Percentiles rank a stretch among this genome's conserved stretches.
Evolutionary conservation across 495 filamentous ascomycete species (phyloP).

Genomic region (Aspergillus campestris): DNA sequence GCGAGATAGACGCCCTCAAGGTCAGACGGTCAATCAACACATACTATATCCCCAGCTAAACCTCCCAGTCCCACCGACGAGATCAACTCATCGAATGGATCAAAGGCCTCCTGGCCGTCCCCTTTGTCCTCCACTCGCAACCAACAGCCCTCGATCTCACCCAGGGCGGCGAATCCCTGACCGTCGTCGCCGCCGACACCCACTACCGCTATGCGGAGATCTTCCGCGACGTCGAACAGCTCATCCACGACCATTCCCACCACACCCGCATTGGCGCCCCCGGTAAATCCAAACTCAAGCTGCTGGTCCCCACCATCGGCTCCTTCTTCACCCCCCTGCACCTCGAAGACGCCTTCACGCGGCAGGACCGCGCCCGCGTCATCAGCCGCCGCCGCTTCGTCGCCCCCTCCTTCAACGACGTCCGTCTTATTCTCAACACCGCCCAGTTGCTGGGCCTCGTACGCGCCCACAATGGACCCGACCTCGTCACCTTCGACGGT

Average conservation of each 20-base stretch:
- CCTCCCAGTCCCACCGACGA: constrained; percentile 60
- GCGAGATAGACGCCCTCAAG: constrained; percentile 67
- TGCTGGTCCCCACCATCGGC: constrained; percentile 83
- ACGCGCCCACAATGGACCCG: constrained; percentile 41
- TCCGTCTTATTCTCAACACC: constrained; percentile 86
- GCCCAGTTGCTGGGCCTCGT: constrained; percentile 85
- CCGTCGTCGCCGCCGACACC: constrained; percentile 48
- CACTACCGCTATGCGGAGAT: constrained; percentile 90
- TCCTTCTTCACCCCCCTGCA: constrained; percentile 84
- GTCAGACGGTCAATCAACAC: constrained; percentile 18
- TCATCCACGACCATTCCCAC: constrained; percentile 83
- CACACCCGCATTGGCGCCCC: constrained; percentile 54
- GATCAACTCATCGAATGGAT: constrained; percentile 81
- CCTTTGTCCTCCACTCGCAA: constrained; percentile 94
- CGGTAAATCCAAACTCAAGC: constrained; percentile 79
- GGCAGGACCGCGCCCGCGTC: constrained; percentile 73
- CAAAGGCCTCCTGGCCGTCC: constrained; percentile 84
- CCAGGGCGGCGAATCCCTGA: constrained; percentile 26
- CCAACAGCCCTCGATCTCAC: constrained; percentile 72
- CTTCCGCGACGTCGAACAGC: constrained; percentile 81
- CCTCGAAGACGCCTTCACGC: constrained; percentile 82
- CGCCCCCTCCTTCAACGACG: constrained; percentile 94
- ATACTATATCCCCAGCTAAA: neutral
- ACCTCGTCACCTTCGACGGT: constrained; percentile 92
- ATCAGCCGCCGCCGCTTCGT: constrained; percentile 93